Evolutionary conservation across 179 eudicot genomes (phyloP).

Genomic region (Beta lomatogona): DNA sequence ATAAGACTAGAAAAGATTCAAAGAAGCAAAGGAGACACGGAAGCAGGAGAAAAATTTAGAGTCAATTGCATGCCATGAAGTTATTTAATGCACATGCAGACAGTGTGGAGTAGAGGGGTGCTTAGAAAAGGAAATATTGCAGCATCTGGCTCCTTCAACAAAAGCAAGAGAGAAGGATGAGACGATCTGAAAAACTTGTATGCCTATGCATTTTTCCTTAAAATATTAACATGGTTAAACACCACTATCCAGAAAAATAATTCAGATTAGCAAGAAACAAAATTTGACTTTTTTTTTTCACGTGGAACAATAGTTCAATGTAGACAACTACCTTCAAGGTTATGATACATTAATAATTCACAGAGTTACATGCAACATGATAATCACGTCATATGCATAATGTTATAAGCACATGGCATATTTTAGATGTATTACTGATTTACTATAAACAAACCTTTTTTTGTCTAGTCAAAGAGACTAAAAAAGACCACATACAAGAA

Average conservation of each 20-base stretch:
- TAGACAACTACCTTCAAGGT: neutral
- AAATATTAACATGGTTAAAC: neutral
- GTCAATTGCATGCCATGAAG: neutral
- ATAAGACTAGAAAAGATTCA: conserved; percentile 20
- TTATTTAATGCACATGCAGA: neutral
- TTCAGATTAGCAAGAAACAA: neutral
- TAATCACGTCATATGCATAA: neutral
- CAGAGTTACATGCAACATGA: neutral
- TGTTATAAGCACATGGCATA: neutral
- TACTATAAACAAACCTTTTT: neutral
- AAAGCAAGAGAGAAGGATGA: neutral
- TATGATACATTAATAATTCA: too few species aligned
- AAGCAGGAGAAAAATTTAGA: neutral
- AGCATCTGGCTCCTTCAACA: conserved; percentile 1
- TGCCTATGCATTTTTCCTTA: neutral
- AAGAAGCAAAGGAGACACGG: conserved; percentile 5
- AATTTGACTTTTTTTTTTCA: conserved; percentile 12
- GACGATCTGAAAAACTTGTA: neutral
- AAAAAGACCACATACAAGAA: neutral
- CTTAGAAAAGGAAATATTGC: neutral
- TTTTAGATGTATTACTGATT: neutral
- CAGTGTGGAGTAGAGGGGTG: neutral
- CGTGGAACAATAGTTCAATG: neutral
- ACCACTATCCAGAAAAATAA: neutral
- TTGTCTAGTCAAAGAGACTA: neutral